Conservation (phyloP, 1,139 yeast genomes). For the Hyphopichia pseudoburtonii region DNA sequence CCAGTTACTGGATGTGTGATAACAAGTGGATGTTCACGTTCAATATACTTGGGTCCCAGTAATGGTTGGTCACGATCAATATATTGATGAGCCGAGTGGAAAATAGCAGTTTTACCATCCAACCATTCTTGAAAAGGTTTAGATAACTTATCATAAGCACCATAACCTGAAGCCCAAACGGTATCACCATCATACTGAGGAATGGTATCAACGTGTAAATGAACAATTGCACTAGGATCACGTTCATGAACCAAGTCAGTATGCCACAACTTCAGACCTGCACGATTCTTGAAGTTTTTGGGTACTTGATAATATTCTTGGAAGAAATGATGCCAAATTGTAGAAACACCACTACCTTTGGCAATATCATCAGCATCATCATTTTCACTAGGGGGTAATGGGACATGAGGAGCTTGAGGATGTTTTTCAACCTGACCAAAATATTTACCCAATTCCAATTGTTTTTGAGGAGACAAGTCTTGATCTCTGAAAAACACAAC, state of each 20-base stretch:
- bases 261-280: slow-evolving; percentile 25
- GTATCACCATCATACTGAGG: slow-evolving; percentile 23
- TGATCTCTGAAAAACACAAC: slow-evolving; percentile 51
- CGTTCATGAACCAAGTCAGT: slow-evolving; percentile 23
- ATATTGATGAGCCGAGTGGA: slow-evolving; percentile 20
- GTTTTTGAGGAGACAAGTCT: slow-evolving; percentile 36
- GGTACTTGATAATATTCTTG: slow-evolving; percentile 14
- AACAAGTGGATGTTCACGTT: slow-evolving; percentile 26
- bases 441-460: slow-evolving; percentile 31
- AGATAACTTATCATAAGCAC: slow-evolving; percentile 22
- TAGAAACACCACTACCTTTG: slow-evolving; percentile 32
- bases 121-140: slow-evolving; percentile 21
- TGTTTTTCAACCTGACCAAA: slow-evolving; percentile 33
- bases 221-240: slow-evolving; percentile 23
- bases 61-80: slow-evolving; percentile 19
- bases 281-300: slow-evolving; percentile 19
- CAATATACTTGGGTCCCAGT: slow-evolving; percentile 21
- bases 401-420: slow-evolving; percentile 23
- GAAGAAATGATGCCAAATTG: slow-evolving; percentile 42
- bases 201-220: slow-evolving; percentile 20
- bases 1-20: slow-evolving; percentile 33
- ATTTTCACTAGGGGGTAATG: slow-evolving; percentile 6
- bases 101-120: slow-evolving; percentile 22
- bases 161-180: slow-evolving; percentile 22
- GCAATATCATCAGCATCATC: slow-evolving; percentile 13